Base-by-base conservation (phyloP, 768 basidiomycete species). In the Mycena polygramma region DNA sequence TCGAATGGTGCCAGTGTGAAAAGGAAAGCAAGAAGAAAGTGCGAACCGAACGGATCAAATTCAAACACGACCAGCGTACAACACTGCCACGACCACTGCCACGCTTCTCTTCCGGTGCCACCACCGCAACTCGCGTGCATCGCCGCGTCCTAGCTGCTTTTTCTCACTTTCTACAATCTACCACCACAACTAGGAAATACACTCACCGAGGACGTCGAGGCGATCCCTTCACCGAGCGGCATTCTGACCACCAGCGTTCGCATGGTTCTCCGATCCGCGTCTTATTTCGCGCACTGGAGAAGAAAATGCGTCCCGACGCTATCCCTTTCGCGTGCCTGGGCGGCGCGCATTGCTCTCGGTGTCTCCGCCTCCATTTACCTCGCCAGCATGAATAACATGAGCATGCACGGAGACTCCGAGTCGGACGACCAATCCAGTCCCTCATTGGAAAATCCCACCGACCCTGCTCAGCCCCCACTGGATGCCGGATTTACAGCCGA, bases 401-500 rank as follows among this genome's bases (percentile, higher is more conserved):
- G 6, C 30, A 30, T 30, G 9, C 58, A 70, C 24, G 69, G 35
- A 22, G 69, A 70, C 63, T 51, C 68, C 30, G 30, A 30, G 30
- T 30, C 30, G 22, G 67, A 68, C 6, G 60, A 61, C 19, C 39
- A 59, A 54, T 19, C 66, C 24, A 14, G 6, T 7, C 14, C 66
- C 15, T 24, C 53, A 30, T 35, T 61, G 8, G 55, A 15, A 2
- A 36, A 24, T n/a, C 2, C 41, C 41, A 41, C 41, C 10, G 41
- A 15, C 41, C 41, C 22, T 41, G 41, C 41, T 41, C 10, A 30
- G 20, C 35, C 43, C 13, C 61, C 61, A 0, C n/a, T 58, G 20
- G 46, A 26, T 22, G 66, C 62, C 20, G 66, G 61, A 17, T 72
- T 72, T 22, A 69, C 53, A 0, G 26, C 43, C 30, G 71, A 72